A percentile compares a stretch with the other conserved stretches of the same genome.
phyloP scores from a whole-genome alignment of 2,329 filamentous ascomycete genomes.

The Calonectria multiphialidica region DNA sequence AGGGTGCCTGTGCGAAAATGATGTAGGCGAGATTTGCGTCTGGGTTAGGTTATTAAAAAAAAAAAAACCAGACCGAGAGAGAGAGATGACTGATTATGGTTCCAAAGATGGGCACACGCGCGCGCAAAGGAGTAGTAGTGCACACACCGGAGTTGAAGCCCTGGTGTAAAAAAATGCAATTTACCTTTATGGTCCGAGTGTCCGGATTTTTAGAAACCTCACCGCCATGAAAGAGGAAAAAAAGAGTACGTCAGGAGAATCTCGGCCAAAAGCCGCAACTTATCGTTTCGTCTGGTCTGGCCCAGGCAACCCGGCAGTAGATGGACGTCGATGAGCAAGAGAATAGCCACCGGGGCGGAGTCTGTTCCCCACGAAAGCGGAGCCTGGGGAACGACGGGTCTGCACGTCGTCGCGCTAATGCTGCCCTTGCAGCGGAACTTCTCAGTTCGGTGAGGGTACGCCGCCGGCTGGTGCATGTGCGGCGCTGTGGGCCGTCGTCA shows the following conservation, averaged over 20 bases:
- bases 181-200: background rate
- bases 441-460: constrained; percentile 18
- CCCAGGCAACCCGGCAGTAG: background rate
- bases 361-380: constrained; percentile 25
- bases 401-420: constrained; percentile 22
- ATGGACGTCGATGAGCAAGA: background rate
- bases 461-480: background rate
- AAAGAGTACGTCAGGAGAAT: too few relatives aligned
- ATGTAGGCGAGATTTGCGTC: background rate
- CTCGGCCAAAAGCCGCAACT: constrained; percentile 7
- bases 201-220: background rate
- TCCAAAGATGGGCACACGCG: background rate
- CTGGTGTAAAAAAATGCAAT: background rate
- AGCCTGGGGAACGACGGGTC: constrained; percentile 22
- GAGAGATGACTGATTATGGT: background rate
- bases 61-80: background rate
- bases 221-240: background rate
- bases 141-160: background rate
- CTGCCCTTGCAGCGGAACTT: constrained; percentile 25
- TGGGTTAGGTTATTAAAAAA: background rate
- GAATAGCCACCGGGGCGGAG: background rate
- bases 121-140: background rate
- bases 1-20: background rate
- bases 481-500: too few relatives aligned
- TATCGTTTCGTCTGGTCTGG: background rate